Percentiles rank a stretch among this genome's conserved stretches.
These are phyloP conservation scores for Elsinoe arachidis DNA, from an alignment of 2,329 filamentous ascomycete genomes.

Conservation along the genomic window DNA sequence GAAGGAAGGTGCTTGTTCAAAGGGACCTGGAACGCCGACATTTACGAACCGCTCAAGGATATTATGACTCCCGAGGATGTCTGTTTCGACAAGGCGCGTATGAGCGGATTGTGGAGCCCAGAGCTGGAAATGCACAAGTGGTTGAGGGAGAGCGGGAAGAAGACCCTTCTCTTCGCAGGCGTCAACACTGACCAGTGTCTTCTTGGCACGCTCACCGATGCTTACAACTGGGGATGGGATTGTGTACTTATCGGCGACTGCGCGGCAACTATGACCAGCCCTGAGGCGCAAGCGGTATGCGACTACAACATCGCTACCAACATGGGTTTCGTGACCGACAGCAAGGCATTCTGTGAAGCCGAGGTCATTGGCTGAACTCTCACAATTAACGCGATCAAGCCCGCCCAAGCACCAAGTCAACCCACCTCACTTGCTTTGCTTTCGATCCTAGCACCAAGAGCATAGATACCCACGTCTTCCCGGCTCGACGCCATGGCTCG, in stretches of 20 bases:
- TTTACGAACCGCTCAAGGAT: conserved; percentile 33
- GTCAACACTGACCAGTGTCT: conserved; percentile 38
- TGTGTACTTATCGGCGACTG: conserved; percentile 35
- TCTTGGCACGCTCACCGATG: conserved; percentile 34
- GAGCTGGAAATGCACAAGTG: conserved; percentile 34
- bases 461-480: conserved; percentile 6
- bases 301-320: conserved; percentile 37
- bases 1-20: conserved; percentile 35
- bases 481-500: neutral
- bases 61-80: conserved; percentile 32
- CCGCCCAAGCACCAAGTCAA: neutral
- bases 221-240: conserved; percentile 36
- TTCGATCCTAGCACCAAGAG: neutral
- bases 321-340: conserved; percentile 36
- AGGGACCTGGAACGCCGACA: conserved; percentile 35
- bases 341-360: conserved; percentile 26
- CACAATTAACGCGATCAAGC: neutral
- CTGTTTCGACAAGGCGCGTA: conserved; percentile 36
- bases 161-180: conserved; percentile 34
- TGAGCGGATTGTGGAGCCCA: conserved; percentile 35
- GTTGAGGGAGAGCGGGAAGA: conserved; percentile 32
- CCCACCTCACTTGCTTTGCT: neutral
- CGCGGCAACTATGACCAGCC: conserved; percentile 34
- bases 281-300: conserved; percentile 31
- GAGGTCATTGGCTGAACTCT: conserved; percentile 15